Base-by-base conservation (phyloP, 2,329 filamentous ascomycete species). In the Colletotrichum acutatum region DNA sequence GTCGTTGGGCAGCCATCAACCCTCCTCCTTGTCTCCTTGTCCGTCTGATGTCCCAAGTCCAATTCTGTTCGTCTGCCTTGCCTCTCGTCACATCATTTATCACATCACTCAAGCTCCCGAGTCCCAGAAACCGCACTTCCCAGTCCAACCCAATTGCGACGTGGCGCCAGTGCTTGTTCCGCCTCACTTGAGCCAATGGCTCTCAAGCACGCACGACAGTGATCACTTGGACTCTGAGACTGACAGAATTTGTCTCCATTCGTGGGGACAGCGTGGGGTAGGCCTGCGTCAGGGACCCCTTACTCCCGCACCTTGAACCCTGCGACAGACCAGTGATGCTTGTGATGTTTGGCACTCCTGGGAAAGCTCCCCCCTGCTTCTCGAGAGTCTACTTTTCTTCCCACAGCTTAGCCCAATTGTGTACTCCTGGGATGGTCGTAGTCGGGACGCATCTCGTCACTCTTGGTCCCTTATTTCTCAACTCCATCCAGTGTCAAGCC, bases 1-100 rank as follows among this genome's bases (percentile, higher is more conserved):
- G 57, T 56, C 60, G 74, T 76, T 69, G 74, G 74, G 74, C 74
- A 69, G 74, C 74, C 71, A 76, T 75, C 32, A 68, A 66, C 63
- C 65, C 70, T 73, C 70, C 64, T 73, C 37, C 49, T 52, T 30
- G 61, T 53, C 56, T 57, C 54, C 59, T 12, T 12, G 53, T 64
- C 64, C 68, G 68, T 72, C 72, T 54, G 32, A 70, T 70, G 67
- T 66, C 52, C 56, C 56, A 59, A 12, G 32, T 28, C 16, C 30
- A 57, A 19, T 16, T 28, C 66, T 32, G 26, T 60, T 53, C 56
- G 3, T 64, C 59, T 49, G 49, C 60, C 52, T 61, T 9, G 22
- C 11, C 34, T 42, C 58, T 37, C 37, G 34, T 71, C 58, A 53
- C 63, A 72, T 60, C 65, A 65, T 59, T 56, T 60, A 26, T 62